Conservation (phyloP, 2,329 filamentous ascomycete species). For the Elsinoe necatrix region DNA sequence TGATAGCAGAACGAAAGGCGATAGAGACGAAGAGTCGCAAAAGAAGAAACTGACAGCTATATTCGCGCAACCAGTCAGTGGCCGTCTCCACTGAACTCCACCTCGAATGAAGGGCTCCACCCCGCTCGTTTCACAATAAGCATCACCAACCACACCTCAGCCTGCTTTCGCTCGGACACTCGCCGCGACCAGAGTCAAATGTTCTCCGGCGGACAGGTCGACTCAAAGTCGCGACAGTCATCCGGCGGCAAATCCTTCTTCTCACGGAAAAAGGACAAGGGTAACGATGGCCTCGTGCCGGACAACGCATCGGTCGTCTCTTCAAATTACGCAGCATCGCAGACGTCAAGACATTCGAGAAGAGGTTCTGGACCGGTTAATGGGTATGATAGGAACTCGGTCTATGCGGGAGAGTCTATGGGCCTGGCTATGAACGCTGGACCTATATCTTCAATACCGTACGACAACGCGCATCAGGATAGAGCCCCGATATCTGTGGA, state of each 20-base stretch:
- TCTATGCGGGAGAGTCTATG: slow-evolving; percentile 34
- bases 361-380: slow-evolving; percentile 47
- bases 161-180: neutral
- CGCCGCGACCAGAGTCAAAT: slow-evolving; percentile 18
- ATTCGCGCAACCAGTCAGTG: neutral
- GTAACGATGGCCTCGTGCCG: slow-evolving; percentile 55
- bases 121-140: slow-evolving; percentile 13
- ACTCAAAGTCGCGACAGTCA: slow-evolving; percentile 75
- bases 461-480: slow-evolving; percentile 61
- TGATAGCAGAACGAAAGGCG: neutral
- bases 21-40: neutral
- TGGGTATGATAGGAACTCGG: slow-evolving; percentile 19
- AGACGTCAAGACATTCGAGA: slow-evolving; percentile 60
- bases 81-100: slow-evolving; percentile 10
- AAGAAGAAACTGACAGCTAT: neutral
- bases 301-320: slow-evolving; percentile 35
- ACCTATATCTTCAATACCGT: slow-evolving; percentile 80
- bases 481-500: slow-evolving; percentile 65
- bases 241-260: slow-evolving; percentile 80
- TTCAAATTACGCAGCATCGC: slow-evolving; percentile 15
- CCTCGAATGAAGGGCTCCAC: slow-evolving; percentile 14
- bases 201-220: slow-evolving; percentile 46
- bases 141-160: slow-evolving; percentile 3
- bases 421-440: slow-evolving; percentile 68
- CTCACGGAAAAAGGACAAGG: slow-evolving; percentile 74